Conservation (phyloP, 75 land plant genomes). For the Isoetes taiwanensis region DNA sequence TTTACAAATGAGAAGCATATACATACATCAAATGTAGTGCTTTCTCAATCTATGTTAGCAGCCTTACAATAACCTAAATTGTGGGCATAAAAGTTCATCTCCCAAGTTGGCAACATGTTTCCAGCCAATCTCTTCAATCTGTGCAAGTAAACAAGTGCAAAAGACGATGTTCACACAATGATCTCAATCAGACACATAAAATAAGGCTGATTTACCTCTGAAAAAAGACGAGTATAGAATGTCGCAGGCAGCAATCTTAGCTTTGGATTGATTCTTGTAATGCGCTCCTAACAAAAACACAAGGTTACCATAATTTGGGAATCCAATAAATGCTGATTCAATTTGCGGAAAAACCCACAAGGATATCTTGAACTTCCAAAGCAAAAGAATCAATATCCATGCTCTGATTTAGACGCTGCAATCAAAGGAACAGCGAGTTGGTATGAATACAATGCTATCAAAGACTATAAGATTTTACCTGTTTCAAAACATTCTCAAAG, state of each 20-base stretch:
- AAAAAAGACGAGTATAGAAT: slow-evolving; percentile 5
- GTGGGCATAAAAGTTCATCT: slow-evolving; percentile 10
- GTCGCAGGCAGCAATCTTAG: slow-evolving; percentile 12
- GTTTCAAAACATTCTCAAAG: slow-evolving; percentile 24
- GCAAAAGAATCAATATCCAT: slow-evolving; percentile 17
- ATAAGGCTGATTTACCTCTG: slow-evolving; percentile 15
- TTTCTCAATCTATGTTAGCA: not conserved
- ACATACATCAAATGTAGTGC: not conserved
- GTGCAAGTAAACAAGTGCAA: not conserved
- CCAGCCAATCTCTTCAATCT: slow-evolving; percentile 27
- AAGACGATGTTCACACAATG: not conserved
- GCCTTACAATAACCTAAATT: slow-evolving; percentile 22
- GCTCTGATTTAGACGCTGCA: slow-evolving; percentile 22
- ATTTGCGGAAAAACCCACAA: slow-evolving; percentile 5
- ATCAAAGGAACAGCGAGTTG: not conserved
- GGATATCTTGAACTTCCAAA: slow-evolving; percentile 20
- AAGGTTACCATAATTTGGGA: not conserved
- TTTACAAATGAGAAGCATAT: not conserved
- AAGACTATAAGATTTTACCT: slow-evolving; percentile 9
- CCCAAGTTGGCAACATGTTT: slow-evolving; percentile 14
- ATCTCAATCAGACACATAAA: not conserved
- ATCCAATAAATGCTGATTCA: not conserved
- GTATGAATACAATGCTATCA: not conserved
- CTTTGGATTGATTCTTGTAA: slow-evolving; percentile 13
- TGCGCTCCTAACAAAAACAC: slow-evolving; percentile 10